A percentile compares a stretch with the other conserved stretches of the same genome.
Evolutionary conservation across 306 rosid genomes (phyloP).

Genomic region (Ziziphus jujuba): DNA sequence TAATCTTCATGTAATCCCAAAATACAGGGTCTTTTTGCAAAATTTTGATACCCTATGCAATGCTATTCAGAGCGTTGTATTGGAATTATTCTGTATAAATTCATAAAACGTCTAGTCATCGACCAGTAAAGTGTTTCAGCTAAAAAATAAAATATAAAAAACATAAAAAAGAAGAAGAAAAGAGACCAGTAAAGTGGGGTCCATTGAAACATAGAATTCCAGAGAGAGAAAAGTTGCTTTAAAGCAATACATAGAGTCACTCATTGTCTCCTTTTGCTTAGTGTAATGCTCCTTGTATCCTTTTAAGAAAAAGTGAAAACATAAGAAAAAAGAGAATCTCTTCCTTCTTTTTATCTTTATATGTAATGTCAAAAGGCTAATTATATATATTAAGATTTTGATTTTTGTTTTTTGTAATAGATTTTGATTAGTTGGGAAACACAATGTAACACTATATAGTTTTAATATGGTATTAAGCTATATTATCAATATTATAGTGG

Average conservation of each 20-base stretch:
- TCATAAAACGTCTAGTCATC: slow-evolving; percentile 5
- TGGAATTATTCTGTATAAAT: neutral
- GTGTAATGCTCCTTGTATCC: slow-evolving; percentile 16
- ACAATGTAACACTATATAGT: too few species aligned
- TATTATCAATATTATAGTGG: too few species aligned
- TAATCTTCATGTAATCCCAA: too few species aligned
- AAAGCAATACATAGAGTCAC: neutral
- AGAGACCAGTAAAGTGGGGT: slow-evolving; percentile 20
- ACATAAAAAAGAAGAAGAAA: too few species aligned
- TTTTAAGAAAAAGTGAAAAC: slow-evolving; percentile 12
- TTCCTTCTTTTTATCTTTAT: slow-evolving; percentile 5
- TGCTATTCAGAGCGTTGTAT: too few species aligned
- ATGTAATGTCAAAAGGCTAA: neutral
- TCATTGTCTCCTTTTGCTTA: slow-evolving; percentile 18
- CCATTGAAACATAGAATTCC: slow-evolving; percentile 20
- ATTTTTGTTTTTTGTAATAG: too few species aligned
- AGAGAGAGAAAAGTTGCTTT: slow-evolving; percentile 31
- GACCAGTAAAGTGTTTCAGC: slow-evolving; percentile 4
- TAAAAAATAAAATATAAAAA: too few species aligned
- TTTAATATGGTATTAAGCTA: too few species aligned
- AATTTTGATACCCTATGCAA: too few species aligned
- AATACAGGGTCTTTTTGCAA: too few species aligned
- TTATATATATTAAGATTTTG: slow-evolving; percentile 11
- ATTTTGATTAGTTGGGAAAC: too few species aligned
- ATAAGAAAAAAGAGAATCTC: slow-evolving; percentile 36